Base-by-base conservation (phyloP, 2,329 filamentous ascomycete species). In the Colletotrichum euphorbiae region DNA sequence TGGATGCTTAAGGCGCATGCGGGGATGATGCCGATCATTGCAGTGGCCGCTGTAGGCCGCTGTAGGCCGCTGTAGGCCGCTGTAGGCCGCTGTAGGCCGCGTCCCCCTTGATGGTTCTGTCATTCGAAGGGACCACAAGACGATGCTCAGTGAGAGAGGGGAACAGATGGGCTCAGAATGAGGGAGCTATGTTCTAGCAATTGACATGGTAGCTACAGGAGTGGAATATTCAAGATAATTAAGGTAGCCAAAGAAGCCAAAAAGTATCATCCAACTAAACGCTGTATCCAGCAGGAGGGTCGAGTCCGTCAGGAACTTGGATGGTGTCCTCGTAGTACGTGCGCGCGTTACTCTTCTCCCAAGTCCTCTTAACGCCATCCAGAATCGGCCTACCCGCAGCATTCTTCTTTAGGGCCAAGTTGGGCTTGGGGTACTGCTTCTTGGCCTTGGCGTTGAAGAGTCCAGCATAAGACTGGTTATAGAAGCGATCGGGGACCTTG, bases 401-500 rank as follows among this genome's bases (percentile, higher is more conserved):
- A 17, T 76, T 80, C 9, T 77, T 73, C 17, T 69, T 69, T 50
- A 71, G 67, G 7, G 72, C 61, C 31, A 84, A 68, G 75, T 84
- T 83, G 6, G 83, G 83, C 1, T 76, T 77, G 11, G 79, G 78
- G 66, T 80, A 82, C 8, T 72, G 51, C 71, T 78, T 80, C 40
- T 77, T 77, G 3, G 77, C 74, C 0, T 75, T 59, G 7, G 67
- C 73, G 74, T 83, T 84, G 71, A 84, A 81, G 36, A 75, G 65
- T 0, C 87, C 87, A 2, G 84, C 84, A 65, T 88, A 87, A 7
- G 85, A 87, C 56, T 73, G 74, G 75, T 89, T 89, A 71, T 84
- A 82, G 76, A 80, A 86, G 69, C 83, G 78, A 52, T 77, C 73
- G 28, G 80, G 75, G 7, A 87, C 76, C 3, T 74, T 57, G 2